Evolutionary conservation across 2,329 filamentous ascomycete species (phyloP), one percentile per base, ranked within the genome.

Genomic region (Knufia fluminis): DNA sequence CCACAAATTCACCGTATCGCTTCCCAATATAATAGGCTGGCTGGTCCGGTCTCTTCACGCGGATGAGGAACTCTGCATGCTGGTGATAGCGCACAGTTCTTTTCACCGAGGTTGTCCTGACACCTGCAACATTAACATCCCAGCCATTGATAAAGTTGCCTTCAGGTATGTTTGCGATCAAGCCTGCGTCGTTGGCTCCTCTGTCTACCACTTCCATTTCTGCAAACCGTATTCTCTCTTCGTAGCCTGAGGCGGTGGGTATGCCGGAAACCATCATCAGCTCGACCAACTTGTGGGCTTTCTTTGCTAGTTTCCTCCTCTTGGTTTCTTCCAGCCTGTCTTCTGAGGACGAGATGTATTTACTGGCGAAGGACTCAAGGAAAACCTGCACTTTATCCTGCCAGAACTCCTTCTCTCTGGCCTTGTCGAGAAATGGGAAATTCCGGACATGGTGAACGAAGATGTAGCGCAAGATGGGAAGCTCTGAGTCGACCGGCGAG

Each of bases 181-280:
- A 74, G 0, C 92, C 91, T 19, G 88, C 85, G 52, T 96, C 90
- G 62, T 95, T 94, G 38, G 92, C 90, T 48, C 88, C 86, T 55
- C 88, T 80, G 62, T 98, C 92, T 23, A 98, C 88, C 20, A 97
- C 89, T 63, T 98, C 92, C 69, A 98, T 85, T 68, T 98, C 92
- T 1, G 89, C 88, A 65, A 98, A 98, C 45, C 89, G 81, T 62
- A 98, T 96, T 51, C 92, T 81, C 72, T 98, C 92, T 68, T 98
- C 92, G 64, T 97, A 98, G 1, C 92, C 92, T 3, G 90, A 96
- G 3, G 92, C 89, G 1, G 92, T 98, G 28, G 86, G 87, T 51
- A 98, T 85, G 32, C 92, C 92, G 6, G 91, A 97, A 7, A 98
- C 92, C 89, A 98, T 96, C 92, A 98, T 98, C 53, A 98, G 75